phyloP scores from a whole-genome alignment of 2,329 filamentous ascomycete genomes.

The Calonectria ilicicola region DNA sequence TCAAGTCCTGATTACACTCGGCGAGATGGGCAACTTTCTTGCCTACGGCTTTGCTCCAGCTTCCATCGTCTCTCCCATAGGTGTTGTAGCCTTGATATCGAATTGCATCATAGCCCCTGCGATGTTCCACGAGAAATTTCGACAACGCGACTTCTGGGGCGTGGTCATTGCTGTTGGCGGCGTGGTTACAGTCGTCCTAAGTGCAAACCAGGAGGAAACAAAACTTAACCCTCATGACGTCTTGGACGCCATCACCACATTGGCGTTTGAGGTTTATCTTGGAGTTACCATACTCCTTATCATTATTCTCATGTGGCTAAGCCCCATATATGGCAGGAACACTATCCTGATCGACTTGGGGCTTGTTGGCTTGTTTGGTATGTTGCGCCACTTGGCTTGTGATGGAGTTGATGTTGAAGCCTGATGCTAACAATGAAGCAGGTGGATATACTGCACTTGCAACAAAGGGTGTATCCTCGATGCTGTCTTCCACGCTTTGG shows the following conservation, averaged over 20 bases:
- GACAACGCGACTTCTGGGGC: conserved; percentile 85
- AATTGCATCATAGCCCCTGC: conserved; percentile 97
- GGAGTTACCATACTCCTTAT: conserved; percentile 82
- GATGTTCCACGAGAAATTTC: conserved; percentile 91
- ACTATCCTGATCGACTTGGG: conserved; percentile 94
- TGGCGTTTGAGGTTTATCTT: conserved; percentile 93
- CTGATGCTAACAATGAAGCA: conserved; percentile 48
- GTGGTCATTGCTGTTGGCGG: conserved; percentile 89
- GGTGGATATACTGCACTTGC: conserved; percentile 96
- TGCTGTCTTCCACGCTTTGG: conserved; percentile 92
- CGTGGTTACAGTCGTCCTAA: conserved; percentile 92
- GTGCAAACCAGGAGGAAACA: conserved; percentile 88
- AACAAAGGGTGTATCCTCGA: conserved; percentile 95
- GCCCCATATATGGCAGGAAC: conserved; percentile 83
- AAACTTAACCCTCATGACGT: conserved; percentile 93
- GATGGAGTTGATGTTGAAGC: not conserved
- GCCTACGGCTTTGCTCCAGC: conserved; percentile 98
- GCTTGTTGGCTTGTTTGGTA: conserved; percentile 93
- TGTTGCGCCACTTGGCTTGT: conserved; percentile 45
- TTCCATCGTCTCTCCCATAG: conserved; percentile 95
- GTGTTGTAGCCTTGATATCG: conserved; percentile 95
- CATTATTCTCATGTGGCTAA: conserved; percentile 81
- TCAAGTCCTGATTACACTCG: conserved; percentile 90
- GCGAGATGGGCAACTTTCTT: conserved; percentile 95
- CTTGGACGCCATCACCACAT: conserved; percentile 86